Base-by-base conservation (phyloP, 139 green algal species). In the Coccomyxa sp. region DNA sequence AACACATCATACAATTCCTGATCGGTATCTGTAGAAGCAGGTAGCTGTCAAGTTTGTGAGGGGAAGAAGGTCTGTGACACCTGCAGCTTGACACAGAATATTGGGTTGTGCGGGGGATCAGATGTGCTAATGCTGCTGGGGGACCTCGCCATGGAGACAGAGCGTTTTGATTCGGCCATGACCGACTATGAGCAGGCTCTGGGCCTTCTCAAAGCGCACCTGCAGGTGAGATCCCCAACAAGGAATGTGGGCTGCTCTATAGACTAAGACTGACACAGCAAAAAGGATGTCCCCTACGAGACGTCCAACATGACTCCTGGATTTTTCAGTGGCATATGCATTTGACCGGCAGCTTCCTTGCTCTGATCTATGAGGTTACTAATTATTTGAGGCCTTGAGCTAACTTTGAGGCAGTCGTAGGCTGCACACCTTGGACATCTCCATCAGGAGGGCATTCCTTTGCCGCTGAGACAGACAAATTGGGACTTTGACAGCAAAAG, bases 51-150 rank as follows among this genome's bases (percentile, higher is more conserved):
- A 51, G 38, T 51, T n/a, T 51, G 38, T 51, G 38, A 51, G 38
- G 38, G 38, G 38, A 51, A 51, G 3, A 51, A 51, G 38, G 7
- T 7, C 38, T 51, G 38, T 51, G 38, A 51, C 38, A 51, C 38
- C 38, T 51, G 38, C 38, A 25, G 63, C 63, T 71, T 71, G 63
- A 71, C 18, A 25, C n/a, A 21, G 4, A 23, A 60, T 31, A 31
- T 77, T 77, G 71, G 1, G 45, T 18, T 77, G 71, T n/a, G n/a
- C 15, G 63, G 15, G 58, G 38, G 3, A 51, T 51, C 87, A 90
- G 87, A 90, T 25, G 87, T 92, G 81, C 88, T 92, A 66, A 21
- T 85, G 58, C 75, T 92, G 71, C 86, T 92, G 67, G 86, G 83
- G 23, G 89, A 92, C 68, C 76, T 92, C 38, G 84, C 66, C 66